phyloP scores from a whole-genome alignment of 768 basidiomycete genomes.

The Coprinopsis strossmayeri region DNA sequence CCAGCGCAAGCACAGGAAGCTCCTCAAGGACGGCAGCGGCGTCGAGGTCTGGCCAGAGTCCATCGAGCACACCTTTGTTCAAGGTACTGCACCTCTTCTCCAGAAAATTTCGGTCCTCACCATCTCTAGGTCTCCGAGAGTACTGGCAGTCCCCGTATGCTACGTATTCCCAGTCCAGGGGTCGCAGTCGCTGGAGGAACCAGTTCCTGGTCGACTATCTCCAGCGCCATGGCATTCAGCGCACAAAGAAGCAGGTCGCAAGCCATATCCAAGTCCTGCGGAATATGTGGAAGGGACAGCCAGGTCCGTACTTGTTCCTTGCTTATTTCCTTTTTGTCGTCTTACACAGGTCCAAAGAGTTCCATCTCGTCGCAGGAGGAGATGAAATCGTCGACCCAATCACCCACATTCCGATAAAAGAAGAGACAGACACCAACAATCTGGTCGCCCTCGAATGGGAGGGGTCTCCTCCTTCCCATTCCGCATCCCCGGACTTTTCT shows the following conservation, averaged over 20 bases:
- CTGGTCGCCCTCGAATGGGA: conserved; percentile 43
- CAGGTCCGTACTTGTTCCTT: conserved; percentile 39
- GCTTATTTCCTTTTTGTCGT: conserved; percentile 2
- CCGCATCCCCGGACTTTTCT: conserved; percentile 40
- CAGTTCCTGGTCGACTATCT: conserved; percentile 83
- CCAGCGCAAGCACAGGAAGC: conserved; percentile 77
- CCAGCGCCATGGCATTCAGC: conserved; percentile 57
- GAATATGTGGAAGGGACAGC: conserved; percentile 85
- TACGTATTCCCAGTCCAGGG: conserved; percentile 62
- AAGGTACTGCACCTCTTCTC: conserved; percentile 36
- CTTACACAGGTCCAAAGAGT: conserved; percentile 33
- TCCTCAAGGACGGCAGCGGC: conserved; percentile 72
- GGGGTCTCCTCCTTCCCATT: conserved; percentile 30
- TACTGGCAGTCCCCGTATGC: conserved; percentile 83
- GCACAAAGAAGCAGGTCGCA: conserved; percentile 86
- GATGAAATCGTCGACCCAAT: conserved; percentile 59
- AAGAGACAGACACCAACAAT: conserved; percentile 38
- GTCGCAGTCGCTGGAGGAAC: conserved; percentile 76
- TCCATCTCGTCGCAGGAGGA: conserved; percentile 73
- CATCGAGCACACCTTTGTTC: conserved; percentile 71
- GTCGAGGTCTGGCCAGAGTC: conserved; percentile 79
- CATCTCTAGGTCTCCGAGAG: conserved; percentile 52
- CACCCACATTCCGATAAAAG: conserved; percentile 46
- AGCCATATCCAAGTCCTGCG: conserved; percentile 80
- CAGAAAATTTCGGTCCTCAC: neutral